Evolutionary conservation across 2,329 filamentous ascomycete genomes (phyloP), one percentile per base, ranked within the genome.

Genomic region (Delphinella strobiligena): DNA sequence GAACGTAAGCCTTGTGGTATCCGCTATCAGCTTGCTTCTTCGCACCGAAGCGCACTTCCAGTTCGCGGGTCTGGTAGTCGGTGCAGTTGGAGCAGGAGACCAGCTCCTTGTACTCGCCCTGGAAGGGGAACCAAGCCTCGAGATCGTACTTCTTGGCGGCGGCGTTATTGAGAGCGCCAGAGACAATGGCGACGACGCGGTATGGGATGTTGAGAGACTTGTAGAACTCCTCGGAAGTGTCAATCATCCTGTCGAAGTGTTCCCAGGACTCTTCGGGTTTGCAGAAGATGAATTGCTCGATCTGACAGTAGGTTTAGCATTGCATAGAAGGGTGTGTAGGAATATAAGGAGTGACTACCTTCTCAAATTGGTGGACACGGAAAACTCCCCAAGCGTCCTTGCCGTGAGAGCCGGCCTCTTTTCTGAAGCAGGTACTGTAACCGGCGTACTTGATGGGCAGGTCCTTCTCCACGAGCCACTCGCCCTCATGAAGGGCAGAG

Each of bases 21-120:
- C 58, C 58, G n/a, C 60, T 61, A 34, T 88, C 85, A 19, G 80
- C 88, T 61, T 83, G 79, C 58, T 80, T 83, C 73, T 95, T 96
- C 45, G 78, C 72, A 35, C 91, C 89, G 54, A 80, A 94, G 43
- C 91, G 77, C 52, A 98, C 93, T 62, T 96, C 89, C 10, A 98
- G 73, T 51, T 87, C 88, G 41, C 91, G 76, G 17, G 86, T 87
- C 69, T 98, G 91, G 69, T 96, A 96, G 60, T 96, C 89, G 33
- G 86, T 93, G 69, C 91, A 98, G 67, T 98, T 98, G 45, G 86
- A 93, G 73, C 88, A 94, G 15, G 85, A 93, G 37, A 96, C 91
- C 19, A 98, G 75, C 67, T 96, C 91, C 48, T 96, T 96, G 74
- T 96, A 98, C 64, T 96, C 91, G 53, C 82, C 82, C 62, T 96